Evolutionary conservation across 2,329 filamentous ascomycete species (phyloP).

Genomic region (Purpureocillium lavendulum): DNA sequence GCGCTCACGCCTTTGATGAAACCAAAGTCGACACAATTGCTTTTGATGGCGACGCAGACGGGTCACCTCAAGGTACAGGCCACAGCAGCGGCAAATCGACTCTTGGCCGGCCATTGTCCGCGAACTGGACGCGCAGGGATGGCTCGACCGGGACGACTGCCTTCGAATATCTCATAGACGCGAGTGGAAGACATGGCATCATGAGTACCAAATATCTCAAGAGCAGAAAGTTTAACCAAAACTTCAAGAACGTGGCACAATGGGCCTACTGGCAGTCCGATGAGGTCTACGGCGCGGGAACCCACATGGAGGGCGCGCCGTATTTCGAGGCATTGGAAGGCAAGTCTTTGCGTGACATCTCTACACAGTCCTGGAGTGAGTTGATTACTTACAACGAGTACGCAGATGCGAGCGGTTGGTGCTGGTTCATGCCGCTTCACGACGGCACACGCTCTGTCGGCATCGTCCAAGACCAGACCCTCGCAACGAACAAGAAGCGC

Average conservation of each 20-base stretch:
- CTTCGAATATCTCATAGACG: constrained; percentile 41
- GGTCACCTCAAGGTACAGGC: neutral
- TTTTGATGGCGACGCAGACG: constrained; percentile 12
- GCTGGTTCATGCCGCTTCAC: constrained; percentile 41
- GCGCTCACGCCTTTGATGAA: constrained; percentile 31
- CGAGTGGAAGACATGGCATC: constrained; percentile 34
- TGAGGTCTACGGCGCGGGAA: constrained; percentile 23
- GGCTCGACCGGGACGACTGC: constrained; percentile 27
- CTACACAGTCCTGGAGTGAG: too few relatives aligned
- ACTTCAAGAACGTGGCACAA: constrained; percentile 38
- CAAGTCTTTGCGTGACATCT: too few relatives aligned
- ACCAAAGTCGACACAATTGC: constrained; percentile 24
- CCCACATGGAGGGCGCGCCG: constrained; percentile 23
- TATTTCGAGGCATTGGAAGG: constrained; percentile 34
- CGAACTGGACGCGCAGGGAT: constrained; percentile 23
- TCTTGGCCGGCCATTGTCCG: constrained; percentile 25
- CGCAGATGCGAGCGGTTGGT: constrained; percentile 39
- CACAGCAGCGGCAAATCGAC: too few relatives aligned
- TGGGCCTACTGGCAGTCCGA: constrained; percentile 39
- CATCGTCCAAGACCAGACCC: constrained; percentile 30
- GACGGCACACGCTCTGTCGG: constrained; percentile 34
- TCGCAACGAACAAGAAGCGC: constrained; percentile 23
- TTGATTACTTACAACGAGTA: too few relatives aligned
- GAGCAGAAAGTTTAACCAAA: constrained; percentile 36
- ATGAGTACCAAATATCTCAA: constrained; percentile 39